Percentiles rank a stretch among this genome's conserved stretches.
phyloP scores from a whole-genome alignment of 2,329 filamentous ascomycete genomes.

The Thielaviopsis musarum region DNA sequence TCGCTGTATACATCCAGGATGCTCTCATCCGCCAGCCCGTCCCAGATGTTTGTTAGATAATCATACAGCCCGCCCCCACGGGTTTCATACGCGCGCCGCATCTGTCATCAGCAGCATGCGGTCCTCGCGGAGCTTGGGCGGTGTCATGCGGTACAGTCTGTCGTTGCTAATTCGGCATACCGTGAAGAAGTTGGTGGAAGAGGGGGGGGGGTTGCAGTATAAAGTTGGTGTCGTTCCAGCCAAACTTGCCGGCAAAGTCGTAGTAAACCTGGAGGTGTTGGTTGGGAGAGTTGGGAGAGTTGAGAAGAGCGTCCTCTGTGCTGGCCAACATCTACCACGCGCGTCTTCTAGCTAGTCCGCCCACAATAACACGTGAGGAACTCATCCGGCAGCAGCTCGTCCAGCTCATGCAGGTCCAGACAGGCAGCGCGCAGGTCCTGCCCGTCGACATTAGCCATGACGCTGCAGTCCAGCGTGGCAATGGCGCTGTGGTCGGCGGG shows the following conservation, averaged over 20 bases:
- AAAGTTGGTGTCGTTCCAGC: slow-evolving; percentile 40
- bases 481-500: slow-evolving; percentile 21
- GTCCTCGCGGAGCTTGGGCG: slow-evolving; percentile 38
- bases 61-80: slow-evolving; percentile 43
- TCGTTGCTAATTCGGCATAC: slow-evolving; percentile 41
- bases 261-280: slow-evolving; percentile 35
- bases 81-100: slow-evolving; percentile 40
- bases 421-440: slow-evolving; percentile 25
- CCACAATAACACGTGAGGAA: slow-evolving; percentile 21
- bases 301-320: slow-evolving; percentile 18
- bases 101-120: slow-evolving; percentile 41
- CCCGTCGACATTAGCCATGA: slow-evolving; percentile 22
- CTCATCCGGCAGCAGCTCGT: slow-evolving; percentile 26
- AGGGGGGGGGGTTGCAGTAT: slow-evolving; percentile 46
- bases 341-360: slow-evolving; percentile 28
- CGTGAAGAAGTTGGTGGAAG: slow-evolving; percentile 43
- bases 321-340: slow-evolving; percentile 29
- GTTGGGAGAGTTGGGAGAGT: not conserved
- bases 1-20: slow-evolving; percentile 30
- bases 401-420: slow-evolving; percentile 26
- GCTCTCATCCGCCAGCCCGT: slow-evolving; percentile 25
- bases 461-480: slow-evolving; percentile 21
- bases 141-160: slow-evolving; percentile 46
- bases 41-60: slow-evolving; percentile 32
- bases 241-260: slow-evolving; percentile 35